Base-by-base conservation (phyloP, 352 stramenopile genomes). In the Phytopythium delawarense region DNA sequence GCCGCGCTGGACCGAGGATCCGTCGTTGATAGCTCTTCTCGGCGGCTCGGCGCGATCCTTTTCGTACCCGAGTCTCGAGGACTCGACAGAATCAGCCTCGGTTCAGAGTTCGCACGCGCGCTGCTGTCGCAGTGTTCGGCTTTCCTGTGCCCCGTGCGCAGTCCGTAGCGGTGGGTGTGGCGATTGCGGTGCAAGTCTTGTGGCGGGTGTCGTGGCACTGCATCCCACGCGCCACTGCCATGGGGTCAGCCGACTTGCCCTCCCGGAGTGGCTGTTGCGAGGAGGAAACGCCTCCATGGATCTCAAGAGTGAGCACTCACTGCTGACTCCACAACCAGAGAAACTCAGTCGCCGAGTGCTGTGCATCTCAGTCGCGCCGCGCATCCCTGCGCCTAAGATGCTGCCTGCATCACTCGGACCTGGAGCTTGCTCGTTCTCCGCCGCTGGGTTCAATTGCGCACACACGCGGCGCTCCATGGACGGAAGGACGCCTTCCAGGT, bases 381-480 rank as follows among this genome's bases (percentile, higher is more conserved):
- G 23, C 21, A 46, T 49, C 53, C 53, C 13, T 7, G 9, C 16
- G 25, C 48, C 48, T 54, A 54, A 54, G 48, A 54, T 12, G 20
- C 34, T 23, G 18, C n/a, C 21, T 32, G 18, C 40, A 0, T 28
- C 25, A 42, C n/a, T 45, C 13, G 8, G 39, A 48, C 42, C 18
- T 23, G 42, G 20, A 48, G 21, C 42, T 21, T 45, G 13, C n/a
- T n/a, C 40, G 13, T 21, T 46, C 40, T 21, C 40, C 30, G 18
- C 16, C 28, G 32, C 16, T 57, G 51, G 51, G 51, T 57, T 40
- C 51, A 57, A 57, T 57, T 57, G 51, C 51, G 51, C 34, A 57
- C 51, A 46, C 51, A 28, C 51, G 4, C 30, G 44, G 6, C 15
- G 7, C 18, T 30, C 44, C 44, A 50, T 50, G 42, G 40, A 46